phyloP scores from a whole-genome alignment of 1,284 basidiomycete genomes.

The Ganoderma lucidum region DNA sequence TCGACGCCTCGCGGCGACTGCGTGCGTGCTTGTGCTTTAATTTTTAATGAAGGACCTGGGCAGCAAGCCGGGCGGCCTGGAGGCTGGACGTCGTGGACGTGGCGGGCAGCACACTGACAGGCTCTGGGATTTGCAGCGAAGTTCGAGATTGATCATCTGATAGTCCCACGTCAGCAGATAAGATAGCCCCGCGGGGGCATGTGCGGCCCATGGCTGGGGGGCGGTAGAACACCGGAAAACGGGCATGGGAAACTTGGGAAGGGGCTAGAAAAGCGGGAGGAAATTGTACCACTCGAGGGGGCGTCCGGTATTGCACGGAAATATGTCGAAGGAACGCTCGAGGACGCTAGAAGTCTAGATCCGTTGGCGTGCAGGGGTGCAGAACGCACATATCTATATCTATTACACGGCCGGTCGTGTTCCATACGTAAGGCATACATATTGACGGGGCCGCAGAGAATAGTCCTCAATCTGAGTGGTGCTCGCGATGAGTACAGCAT shows the following conservation, averaged over 20 bases:
- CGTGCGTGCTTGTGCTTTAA: conserved; percentile 2
- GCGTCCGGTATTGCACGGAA: conserved; percentile 17
- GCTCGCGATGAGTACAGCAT: conserved; percentile 17
- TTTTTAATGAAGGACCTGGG: background rate
- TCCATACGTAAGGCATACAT: conserved; percentile 32
- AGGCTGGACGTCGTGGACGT: background rate
- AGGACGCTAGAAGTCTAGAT: conserved; percentile 16
- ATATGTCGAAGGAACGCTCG: background rate
- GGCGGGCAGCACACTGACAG: background rate
- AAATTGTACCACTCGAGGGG: conserved; percentile 22
- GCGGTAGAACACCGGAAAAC: conserved; percentile 30
- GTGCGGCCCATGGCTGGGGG: conserved; percentile 16
- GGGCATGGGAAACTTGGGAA: conserved; percentile 17
- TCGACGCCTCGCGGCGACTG: conserved; percentile 24
- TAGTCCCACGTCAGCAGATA: conserved; percentile 27
- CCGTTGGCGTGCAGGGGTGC: conserved; percentile 24
- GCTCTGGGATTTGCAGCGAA: conserved; percentile 17
- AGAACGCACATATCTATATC: conserved; percentile 8
- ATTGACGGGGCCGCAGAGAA: conserved; percentile 19
- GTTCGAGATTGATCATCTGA: conserved; percentile 27
- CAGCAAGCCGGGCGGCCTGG: conserved; percentile 2
- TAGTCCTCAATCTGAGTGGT: conserved; percentile 9
- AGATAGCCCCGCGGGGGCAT: conserved; percentile 21
- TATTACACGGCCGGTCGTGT: conserved; percentile 21
- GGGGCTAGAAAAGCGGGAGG: background rate